A percentile compares a stretch with the other conserved stretches of the same genome.
Conservation (phyloP, 139 green algal species). For the Tetradesmus lagerheimii region DNA sequence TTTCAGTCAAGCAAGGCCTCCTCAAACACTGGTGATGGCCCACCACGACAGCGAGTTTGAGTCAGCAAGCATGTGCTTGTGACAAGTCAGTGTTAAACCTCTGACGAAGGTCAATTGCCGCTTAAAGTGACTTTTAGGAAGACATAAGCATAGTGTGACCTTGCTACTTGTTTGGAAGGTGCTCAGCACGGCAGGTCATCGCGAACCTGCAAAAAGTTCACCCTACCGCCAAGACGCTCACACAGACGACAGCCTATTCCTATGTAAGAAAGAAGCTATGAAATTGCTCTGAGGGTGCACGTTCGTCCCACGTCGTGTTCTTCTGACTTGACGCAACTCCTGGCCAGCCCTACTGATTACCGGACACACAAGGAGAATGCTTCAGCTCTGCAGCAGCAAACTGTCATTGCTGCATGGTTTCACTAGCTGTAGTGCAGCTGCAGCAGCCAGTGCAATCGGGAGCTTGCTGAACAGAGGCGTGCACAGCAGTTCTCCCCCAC, state of each 20-base stretch:
- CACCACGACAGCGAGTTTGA: not conserved
- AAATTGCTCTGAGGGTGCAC: not conserved
- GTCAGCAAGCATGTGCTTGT: not conserved
- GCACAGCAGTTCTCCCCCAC: not conserved
- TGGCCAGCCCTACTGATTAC: not conserved
- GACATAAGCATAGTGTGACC: too few relatives aligned
- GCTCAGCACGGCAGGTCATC: not conserved
- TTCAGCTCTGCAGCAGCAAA: not conserved
- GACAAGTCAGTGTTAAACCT: not conserved
- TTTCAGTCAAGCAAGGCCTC: too few relatives aligned
- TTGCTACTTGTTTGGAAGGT: not conserved
- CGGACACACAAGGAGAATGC: not conserved
- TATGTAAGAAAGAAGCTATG: not conserved
- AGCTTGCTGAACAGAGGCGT: not conserved
- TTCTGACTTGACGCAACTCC: not conserved
- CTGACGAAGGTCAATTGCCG: not conserved
- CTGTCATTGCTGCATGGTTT: not conserved
- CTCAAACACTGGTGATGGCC: not conserved
- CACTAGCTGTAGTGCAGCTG: not conserved
- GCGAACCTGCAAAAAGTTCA: not conserved
- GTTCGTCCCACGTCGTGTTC: not conserved
- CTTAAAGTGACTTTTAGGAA: too few relatives aligned
- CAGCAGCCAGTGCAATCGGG: not conserved
- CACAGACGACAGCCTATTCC: not conserved
- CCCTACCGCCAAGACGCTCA: not conserved